Conservation (phyloP, 2,329 filamentous ascomycete species). For the Cryoendolithus antarcticus region DNA sequence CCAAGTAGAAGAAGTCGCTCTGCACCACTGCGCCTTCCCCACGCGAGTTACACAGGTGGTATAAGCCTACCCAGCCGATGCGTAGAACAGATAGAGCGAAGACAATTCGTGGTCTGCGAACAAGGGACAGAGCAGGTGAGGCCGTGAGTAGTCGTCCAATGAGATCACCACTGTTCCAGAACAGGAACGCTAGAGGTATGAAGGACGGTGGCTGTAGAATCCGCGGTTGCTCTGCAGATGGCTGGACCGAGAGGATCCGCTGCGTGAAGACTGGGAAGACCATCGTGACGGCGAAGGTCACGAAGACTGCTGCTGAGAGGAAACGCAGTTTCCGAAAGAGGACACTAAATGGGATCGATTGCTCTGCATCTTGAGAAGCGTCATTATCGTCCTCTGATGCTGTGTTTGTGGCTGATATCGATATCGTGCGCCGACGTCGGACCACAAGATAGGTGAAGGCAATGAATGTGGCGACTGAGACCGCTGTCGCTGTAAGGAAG, state of each 20-base stretch:
- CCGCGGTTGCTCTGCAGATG: constrained; percentile 34
- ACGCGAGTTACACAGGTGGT: constrained; percentile 77
- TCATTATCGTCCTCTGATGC: constrained; percentile 7
- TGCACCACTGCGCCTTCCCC: constrained; percentile 59
- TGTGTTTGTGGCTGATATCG: constrained; percentile 2
- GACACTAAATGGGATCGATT: constrained; percentile 45
- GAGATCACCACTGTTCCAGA: constrained; percentile 89
- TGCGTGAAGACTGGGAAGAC: constrained; percentile 85
- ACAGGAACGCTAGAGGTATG: constrained; percentile 78
- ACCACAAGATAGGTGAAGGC: constrained; percentile 64
- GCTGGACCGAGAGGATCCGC: constrained; percentile 31
- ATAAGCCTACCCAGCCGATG: constrained; percentile 65
- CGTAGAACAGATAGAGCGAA: constrained; percentile 57
- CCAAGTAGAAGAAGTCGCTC: constrained; percentile 80
- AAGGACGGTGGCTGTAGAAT: constrained; percentile 66
- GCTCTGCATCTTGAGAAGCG: constrained; percentile 28
- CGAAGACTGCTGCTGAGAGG: constrained; percentile 62
- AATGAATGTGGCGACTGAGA: constrained; percentile 58
- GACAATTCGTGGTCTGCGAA: constrained; percentile 51
- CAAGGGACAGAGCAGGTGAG: constrained; percentile 43
- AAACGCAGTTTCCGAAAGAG: constrained; percentile 70
- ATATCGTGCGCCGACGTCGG: constrained; percentile 11
- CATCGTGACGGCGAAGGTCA: constrained; percentile 81
- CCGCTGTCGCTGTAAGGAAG: constrained; percentile 72
- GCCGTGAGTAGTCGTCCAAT: constrained; percentile 59